phyloP scores from a whole-genome alignment of 352 stramenopile genomes.

The Phytophthora sp. region DNA sequence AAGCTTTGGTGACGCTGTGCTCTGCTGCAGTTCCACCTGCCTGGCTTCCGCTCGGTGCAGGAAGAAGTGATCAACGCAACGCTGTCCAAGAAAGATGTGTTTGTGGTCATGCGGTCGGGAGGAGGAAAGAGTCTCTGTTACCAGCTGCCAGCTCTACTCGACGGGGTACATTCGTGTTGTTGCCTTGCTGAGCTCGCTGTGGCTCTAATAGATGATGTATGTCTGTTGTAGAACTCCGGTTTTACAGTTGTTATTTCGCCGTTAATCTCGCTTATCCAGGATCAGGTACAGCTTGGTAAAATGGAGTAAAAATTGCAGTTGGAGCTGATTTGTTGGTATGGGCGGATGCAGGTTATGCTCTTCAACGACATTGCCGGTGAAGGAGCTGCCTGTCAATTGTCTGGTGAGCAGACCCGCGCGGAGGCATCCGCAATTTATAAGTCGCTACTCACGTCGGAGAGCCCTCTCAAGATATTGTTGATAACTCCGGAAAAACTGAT shows the following conservation, averaged over 20 bases:
- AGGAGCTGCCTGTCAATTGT: conserved; percentile 53
- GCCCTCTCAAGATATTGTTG: conserved; percentile 82
- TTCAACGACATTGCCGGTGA: conserved; percentile 75
- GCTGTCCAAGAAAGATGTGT: conserved; percentile 85
- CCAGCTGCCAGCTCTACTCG: conserved; percentile 82
- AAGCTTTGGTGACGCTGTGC: background rate
- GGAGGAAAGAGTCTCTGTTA: conserved; percentile 91
- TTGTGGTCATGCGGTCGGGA: conserved; percentile 94
- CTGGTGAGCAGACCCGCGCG: conserved; percentile 56
- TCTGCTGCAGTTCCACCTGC: conserved; percentile 73
- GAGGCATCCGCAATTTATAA: conserved; percentile 74
- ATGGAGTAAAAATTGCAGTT: background rate
- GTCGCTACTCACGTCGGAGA: conserved; percentile 78
- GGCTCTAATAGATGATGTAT: background rate
- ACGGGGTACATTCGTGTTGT: conserved; percentile 46
- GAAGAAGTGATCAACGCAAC: conserved; percentile 92
- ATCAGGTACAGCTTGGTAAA: conserved; percentile 89
- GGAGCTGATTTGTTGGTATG: background rate
- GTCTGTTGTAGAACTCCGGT: conserved; percentile 38
- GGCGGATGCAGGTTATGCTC: conserved; percentile 56
- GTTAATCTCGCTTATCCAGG: conserved; percentile 92
- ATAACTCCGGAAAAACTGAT: conserved; percentile 94
- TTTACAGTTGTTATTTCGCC: conserved; percentile 94
- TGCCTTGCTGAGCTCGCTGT: background rate
- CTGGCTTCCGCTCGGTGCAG: conserved; percentile 90